Conservation (phyloP, 768 basidiomycete genomes). For the Tylopilus plumbeoviolaceoides region DNA sequence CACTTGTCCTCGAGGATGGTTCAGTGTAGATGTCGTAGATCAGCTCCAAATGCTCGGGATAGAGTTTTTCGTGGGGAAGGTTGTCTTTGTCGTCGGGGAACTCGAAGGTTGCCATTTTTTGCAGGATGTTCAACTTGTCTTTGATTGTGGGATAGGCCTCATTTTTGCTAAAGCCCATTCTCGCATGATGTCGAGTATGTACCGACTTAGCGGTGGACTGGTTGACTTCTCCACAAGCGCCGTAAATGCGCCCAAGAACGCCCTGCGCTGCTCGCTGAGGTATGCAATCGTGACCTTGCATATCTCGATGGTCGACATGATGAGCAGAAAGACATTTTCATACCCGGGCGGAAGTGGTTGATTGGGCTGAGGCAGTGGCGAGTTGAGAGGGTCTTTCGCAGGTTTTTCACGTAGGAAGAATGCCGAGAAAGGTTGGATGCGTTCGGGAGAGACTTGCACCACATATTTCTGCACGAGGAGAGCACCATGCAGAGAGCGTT, state of each 20-base stretch:
- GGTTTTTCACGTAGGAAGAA: conserved; percentile 80
- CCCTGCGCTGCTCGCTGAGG: conserved; percentile 82
- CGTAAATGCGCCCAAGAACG: conserved; percentile 73
- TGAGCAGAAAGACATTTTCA: conserved; percentile 62
- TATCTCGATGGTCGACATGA: conserved; percentile 82
- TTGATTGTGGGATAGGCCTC: conserved; percentile 90
- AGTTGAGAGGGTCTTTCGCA: conserved; percentile 80
- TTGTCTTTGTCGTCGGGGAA: conserved; percentile 37
- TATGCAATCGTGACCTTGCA: conserved; percentile 75
- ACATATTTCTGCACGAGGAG: conserved; percentile 86
- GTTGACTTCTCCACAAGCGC: conserved; percentile 89
- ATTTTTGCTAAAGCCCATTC: conserved; percentile 88
- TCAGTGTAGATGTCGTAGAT: conserved; percentile 95
- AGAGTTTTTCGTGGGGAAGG: conserved; percentile 53
- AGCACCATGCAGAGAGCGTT: conserved; percentile 70
- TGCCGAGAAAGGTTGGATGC: conserved; percentile 74
- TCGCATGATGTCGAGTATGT: conserved; percentile 79
- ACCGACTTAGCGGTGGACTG: conserved; percentile 70
- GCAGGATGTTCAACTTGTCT: conserved; percentile 86
- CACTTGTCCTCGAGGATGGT: conserved; percentile 79
- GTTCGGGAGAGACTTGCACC: conserved; percentile 73
- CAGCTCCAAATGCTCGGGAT: conserved; percentile 79
- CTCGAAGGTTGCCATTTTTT: conserved; percentile 86
- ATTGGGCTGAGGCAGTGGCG: conserved; percentile 23
- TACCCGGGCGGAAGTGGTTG: conserved; percentile 40